These are phyloP conservation scores for Vitis cinerea DNA, from an alignment of 164 flowering plant genomes.

Conservation along the genomic window DNA sequence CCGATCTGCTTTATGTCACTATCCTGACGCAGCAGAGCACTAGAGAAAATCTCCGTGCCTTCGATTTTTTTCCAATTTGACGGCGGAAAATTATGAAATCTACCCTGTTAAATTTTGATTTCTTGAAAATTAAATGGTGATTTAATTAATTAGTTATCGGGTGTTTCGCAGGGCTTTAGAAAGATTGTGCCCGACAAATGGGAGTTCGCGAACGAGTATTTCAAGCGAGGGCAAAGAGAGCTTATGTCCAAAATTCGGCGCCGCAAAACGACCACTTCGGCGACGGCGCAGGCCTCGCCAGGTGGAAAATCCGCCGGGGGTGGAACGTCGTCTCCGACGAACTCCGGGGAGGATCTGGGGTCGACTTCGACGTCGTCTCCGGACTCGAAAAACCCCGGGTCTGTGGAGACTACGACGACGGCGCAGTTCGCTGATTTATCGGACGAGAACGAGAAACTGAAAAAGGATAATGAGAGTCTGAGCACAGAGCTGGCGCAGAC, in stretches of 20 bases:
- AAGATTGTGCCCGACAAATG: constrained; percentile 74
- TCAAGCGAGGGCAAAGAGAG: constrained; percentile 48
- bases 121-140: too few relatives aligned
- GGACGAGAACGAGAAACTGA: constrained; percentile 75
- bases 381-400: constrained; percentile 42
- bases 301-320: constrained; percentile 21
- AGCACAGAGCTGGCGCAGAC: constrained; percentile 64
- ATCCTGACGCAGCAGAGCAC: not conserved
- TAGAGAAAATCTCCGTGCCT: not conserved
- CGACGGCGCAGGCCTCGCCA: constrained; percentile 2
- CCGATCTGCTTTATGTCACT: not conserved
- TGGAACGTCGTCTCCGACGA: constrained; percentile 26
- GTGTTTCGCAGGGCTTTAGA: constrained; percentile 57
- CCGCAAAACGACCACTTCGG: constrained; percentile 35
- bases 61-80: not conserved
- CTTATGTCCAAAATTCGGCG: constrained; percentile 66
- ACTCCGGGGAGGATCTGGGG: constrained; percentile 58
- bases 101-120: too few relatives aligned
- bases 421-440: constrained; percentile 46
- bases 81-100: too few relatives aligned
- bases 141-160: too few relatives aligned
- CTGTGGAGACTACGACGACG: constrained; percentile 34
- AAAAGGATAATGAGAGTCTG: constrained; percentile 54
- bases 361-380: constrained; percentile 65
- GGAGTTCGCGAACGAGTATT: constrained; percentile 70